Conservation (phyloP, 108 stramenopile genomes). For the Hondaea fermentalgiana region DNA sequence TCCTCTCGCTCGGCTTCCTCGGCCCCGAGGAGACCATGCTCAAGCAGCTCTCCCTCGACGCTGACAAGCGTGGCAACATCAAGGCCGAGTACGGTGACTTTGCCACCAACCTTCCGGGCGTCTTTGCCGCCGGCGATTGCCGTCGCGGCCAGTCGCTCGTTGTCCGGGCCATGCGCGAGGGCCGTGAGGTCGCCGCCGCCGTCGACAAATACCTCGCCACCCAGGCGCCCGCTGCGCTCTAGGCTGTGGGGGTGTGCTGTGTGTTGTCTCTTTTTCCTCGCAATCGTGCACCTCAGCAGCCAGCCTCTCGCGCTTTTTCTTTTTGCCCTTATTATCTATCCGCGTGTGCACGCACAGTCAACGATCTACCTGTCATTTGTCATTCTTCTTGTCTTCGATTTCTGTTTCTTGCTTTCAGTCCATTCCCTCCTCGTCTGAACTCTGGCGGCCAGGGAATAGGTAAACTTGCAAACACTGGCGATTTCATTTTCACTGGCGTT, state of each 20-base stretch:
- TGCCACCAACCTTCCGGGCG: slow-evolving; percentile 81
- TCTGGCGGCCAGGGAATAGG: too few relatives aligned
- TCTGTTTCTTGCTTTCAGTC: background rate
- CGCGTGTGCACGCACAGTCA: too few relatives aligned
- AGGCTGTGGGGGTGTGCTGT: background rate
- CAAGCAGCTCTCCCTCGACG: slow-evolving; percentile 65
- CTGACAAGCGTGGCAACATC: slow-evolving; percentile 86
- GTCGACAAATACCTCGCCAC: slow-evolving; percentile 66
- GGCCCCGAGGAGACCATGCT: slow-evolving; percentile 76
- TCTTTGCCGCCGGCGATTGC: slow-evolving; percentile 95
- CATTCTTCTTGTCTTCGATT: background rate
- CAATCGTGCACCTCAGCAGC: background rate
- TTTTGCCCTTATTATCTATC: background rate
- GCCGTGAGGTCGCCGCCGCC: slow-evolving; percentile 80
- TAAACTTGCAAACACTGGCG: too few relatives aligned
- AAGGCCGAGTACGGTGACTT: slow-evolving; percentile 88
- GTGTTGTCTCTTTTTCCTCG: background rate
- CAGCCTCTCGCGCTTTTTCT: background rate
- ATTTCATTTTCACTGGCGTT: too few relatives aligned
- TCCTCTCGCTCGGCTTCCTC: slow-evolving; percentile 90
- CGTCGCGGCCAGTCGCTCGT: slow-evolving; percentile 89
- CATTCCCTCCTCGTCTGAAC: background rate
- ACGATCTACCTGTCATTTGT: background rate
- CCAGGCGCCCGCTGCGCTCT: slow-evolving; percentile 39
- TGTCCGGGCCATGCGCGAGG: slow-evolving; percentile 96